Percentiles rank a stretch among this genome's conserved stretches.
phyloP scores from a whole-genome alignment of 140 eudicot species.

The Anethum foeniculum region DNA sequence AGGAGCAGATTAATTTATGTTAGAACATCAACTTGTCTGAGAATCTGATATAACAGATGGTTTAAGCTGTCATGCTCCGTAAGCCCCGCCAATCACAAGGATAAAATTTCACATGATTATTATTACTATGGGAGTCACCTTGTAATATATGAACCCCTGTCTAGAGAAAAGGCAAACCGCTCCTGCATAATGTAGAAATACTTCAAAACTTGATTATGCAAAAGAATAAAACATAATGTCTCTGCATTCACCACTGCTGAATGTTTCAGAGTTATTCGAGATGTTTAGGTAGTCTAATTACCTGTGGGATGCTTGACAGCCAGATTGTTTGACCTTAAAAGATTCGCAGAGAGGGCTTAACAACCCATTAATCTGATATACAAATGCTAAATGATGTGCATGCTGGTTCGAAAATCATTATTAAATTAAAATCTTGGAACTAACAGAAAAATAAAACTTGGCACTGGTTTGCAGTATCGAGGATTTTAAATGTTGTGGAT shows the following conservation, averaged over 20 bases:
- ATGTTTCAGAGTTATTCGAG: neutral
- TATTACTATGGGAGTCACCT: neutral
- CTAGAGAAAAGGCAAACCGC: neutral
- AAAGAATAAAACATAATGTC: neutral
- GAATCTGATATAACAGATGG: conserved; percentile 9
- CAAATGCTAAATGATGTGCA: neutral
- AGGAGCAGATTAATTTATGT: neutral
- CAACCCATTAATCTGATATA: neutral
- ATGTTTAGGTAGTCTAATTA: neutral
- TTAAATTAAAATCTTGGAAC: neutral
- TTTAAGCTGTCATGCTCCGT: conserved; percentile 38
- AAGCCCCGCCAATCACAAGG: conserved; percentile 18
- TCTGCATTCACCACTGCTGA: neutral
- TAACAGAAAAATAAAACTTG: conserved; percentile 1
- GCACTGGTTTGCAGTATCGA: conserved; percentile 7
- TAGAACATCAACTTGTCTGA: conserved; percentile 15
- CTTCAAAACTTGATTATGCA: neutral
- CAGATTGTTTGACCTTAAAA: neutral
- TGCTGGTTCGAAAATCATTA: neutral
- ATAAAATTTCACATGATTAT: neutral
- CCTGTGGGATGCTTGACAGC: neutral
- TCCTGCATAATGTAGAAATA: neutral
- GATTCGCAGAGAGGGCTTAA: neutral
- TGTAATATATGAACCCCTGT: neutral
- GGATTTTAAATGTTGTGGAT: neutral